These are phyloP conservation scores for Phytophthora fragariaefolia DNA, from an alignment of 352 stramenopile species.

Conservation along the genomic window DNA sequence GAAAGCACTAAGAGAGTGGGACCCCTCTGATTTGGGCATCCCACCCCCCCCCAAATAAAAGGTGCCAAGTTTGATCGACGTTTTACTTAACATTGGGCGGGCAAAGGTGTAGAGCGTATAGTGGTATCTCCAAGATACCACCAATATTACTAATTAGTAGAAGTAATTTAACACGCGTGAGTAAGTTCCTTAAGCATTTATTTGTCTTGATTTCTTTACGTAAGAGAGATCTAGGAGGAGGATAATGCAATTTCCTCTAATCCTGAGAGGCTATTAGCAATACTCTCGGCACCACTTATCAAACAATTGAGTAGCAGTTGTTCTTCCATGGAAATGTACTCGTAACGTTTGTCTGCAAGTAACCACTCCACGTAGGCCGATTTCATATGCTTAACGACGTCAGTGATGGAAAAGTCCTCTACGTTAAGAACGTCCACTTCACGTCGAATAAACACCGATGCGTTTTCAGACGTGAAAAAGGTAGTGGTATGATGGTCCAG, in stretches of 20 bases:
- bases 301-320: slow-evolving; percentile 45
- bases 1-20: too few species aligned
- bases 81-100: too few species aligned
- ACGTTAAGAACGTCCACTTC: slow-evolving; percentile 54
- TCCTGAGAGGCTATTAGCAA: slow-evolving; percentile 56
- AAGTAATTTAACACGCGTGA: too few species aligned
- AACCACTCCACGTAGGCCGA: slow-evolving; percentile 40
- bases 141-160: neutral
- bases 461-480: slow-evolving; percentile 15
- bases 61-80: too few species aligned
- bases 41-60: too few species aligned
- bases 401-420: slow-evolving; percentile 43
- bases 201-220: neutral
- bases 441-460: slow-evolving; percentile 32
- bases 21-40: too few species aligned
- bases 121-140: too few species aligned
- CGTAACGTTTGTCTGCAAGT: slow-evolving; percentile 36
- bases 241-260: slow-evolving; percentile 71
- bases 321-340: slow-evolving; percentile 47
- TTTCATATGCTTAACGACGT: slow-evolving; percentile 43
- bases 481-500: slow-evolving; percentile 12
- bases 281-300: slow-evolving; percentile 48
- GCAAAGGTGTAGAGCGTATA: too few species aligned
- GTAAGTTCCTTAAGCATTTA: too few species aligned
- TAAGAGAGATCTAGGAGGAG: slow-evolving; percentile 5